These are phyloP conservation scores for Austroboletus eburneus DNA, from an alignment of 768 basidiomycete species.

Conservation along the genomic window DNA sequence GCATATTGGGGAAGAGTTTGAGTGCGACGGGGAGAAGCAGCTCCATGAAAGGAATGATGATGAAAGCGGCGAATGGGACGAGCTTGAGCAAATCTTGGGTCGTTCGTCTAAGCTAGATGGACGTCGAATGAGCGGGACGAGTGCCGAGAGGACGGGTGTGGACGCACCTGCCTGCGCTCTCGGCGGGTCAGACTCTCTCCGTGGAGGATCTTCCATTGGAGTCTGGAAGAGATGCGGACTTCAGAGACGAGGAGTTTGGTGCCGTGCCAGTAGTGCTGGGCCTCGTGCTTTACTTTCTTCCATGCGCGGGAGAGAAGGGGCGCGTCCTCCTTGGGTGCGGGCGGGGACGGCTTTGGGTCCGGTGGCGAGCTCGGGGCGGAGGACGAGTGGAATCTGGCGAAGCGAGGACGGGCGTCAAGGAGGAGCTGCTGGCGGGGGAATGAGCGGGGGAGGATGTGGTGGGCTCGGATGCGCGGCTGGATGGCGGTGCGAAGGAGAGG, in stretches of 20 bases:
- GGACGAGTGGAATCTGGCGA: slow-evolving; percentile 14
- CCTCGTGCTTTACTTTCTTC: slow-evolving; percentile 95
- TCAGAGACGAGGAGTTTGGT: slow-evolving; percentile 92
- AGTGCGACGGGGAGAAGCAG: slow-evolving; percentile 91
- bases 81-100: slow-evolving; percentile 91
- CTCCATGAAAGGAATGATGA: slow-evolving; percentile 99
- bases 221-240: slow-evolving; percentile 80
- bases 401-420: slow-evolving; percentile 10
- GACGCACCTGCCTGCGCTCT: slow-evolving; percentile 82
- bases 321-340: slow-evolving; percentile 42
- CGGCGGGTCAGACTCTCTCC: slow-evolving; percentile 89
- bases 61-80: slow-evolving; percentile 91
- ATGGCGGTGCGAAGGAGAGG: slow-evolving; percentile 37
- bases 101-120: slow-evolving; percentile 75
- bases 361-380: slow-evolving; percentile 21
- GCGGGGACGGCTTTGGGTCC: slow-evolving; percentile 48
- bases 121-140: slow-evolving; percentile 1
- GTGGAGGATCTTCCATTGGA: slow-evolving; percentile 90
- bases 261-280: slow-evolving; percentile 95
- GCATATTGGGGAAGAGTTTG: slow-evolving; percentile 97
- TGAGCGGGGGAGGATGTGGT: slow-evolving; percentile 12
- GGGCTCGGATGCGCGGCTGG: not conserved
- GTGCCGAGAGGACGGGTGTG: not conserved
- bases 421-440: too few relatives aligned
- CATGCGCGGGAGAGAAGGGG: slow-evolving; percentile 64